Conservation (phyloP, 1,139 yeast species). For the Lodderomyces margitis region DNA sequence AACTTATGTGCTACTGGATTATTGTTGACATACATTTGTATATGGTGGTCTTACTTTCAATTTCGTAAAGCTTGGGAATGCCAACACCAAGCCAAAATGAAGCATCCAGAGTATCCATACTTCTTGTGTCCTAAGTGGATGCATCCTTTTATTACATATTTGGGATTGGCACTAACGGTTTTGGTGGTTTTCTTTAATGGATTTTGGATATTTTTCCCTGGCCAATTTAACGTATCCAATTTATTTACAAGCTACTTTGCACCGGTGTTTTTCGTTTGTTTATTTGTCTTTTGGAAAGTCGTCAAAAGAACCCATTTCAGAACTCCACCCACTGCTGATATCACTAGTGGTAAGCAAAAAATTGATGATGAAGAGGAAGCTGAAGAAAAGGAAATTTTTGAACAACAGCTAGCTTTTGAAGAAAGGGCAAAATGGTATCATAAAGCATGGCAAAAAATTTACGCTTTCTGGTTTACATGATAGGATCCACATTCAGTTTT, state of each 20-base stretch:
- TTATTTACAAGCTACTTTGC: constrained; percentile 43
- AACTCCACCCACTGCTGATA: constrained; percentile 33
- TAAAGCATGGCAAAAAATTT: not conserved
- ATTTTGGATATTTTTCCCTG: constrained; percentile 44
- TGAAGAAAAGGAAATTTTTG: not conserved
- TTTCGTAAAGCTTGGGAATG: constrained; percentile 33
- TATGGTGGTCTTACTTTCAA: constrained; percentile 47
- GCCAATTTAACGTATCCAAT: constrained; percentile 33
- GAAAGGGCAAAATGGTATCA: not conserved
- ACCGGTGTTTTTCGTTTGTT: constrained; percentile 29
- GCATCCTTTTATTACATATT: constrained; percentile 34
- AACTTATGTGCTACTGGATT: constrained; percentile 51
- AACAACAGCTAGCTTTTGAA: not conserved
- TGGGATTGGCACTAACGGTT: constrained; percentile 26
- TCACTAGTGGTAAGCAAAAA: constrained; percentile 35
- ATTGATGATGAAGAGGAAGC: constrained; percentile 32
- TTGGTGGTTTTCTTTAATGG: constrained; percentile 38
- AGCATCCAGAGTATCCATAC: constrained; percentile 22
- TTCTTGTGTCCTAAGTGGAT: constrained; percentile 28
- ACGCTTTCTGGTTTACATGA: not conserved
- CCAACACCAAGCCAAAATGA: constrained; percentile 22
- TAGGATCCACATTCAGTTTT: no score
- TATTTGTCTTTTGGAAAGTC: constrained; percentile 36
- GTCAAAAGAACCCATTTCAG: constrained; percentile 33
- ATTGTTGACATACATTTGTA: constrained; percentile 50